These are phyloP conservation scores for Macrophomina tecta DNA, from an alignment of 2,329 filamentous ascomycete species.

Conservation along the genomic window DNA sequence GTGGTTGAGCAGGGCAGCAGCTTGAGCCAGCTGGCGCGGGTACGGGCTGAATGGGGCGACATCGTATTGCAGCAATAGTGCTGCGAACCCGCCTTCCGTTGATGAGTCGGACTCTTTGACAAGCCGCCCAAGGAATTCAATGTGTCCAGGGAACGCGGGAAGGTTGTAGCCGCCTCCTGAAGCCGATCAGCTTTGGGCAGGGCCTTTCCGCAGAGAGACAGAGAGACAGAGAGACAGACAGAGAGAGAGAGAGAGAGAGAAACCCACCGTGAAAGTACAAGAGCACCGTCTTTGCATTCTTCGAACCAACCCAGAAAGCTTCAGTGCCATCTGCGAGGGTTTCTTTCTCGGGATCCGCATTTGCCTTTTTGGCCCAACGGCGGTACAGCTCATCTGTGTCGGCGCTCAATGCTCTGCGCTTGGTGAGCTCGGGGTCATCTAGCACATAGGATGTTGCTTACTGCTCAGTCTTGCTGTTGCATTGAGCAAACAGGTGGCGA, in stretches of 20 bases:
- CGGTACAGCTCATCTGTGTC: slow-evolving; percentile 10
- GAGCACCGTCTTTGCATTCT: slow-evolving; percentile 16
- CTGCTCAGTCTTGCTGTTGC: not conserved
- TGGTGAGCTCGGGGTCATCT: not conserved
- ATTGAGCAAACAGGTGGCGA: not conserved
- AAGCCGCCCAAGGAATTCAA: not conserved
- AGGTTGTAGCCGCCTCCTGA: slow-evolving; percentile 21
- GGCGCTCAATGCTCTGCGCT: not conserved
- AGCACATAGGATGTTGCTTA: not conserved
- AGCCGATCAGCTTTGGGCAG: not conserved
- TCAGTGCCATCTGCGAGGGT: slow-evolving; percentile 11
- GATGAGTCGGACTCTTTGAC: not conserved
- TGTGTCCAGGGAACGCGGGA: slow-evolving; percentile 10
- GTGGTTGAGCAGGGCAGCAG: slow-evolving; percentile 31
- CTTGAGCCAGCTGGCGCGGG: slow-evolving; percentile 36
- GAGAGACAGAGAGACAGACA: not conserved
- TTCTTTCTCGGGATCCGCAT: slow-evolving; percentile 1
- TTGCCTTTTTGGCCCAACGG: slow-evolving; percentile 4
- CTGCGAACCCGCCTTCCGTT: slow-evolving; percentile 11
- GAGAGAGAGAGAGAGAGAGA: not conserved
- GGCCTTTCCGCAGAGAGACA: not conserved
- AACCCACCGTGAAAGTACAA: slow-evolving; percentile 20
- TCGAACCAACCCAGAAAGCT: slow-evolving; percentile 22
- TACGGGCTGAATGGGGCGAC: slow-evolving; percentile 34
- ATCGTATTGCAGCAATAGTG: slow-evolving; percentile 35